Evolutionary conservation across 768 basidiomycete species (phyloP), one percentile per base, ranked within the genome.

Genomic region (Chlorophyllum brunneum): DNA sequence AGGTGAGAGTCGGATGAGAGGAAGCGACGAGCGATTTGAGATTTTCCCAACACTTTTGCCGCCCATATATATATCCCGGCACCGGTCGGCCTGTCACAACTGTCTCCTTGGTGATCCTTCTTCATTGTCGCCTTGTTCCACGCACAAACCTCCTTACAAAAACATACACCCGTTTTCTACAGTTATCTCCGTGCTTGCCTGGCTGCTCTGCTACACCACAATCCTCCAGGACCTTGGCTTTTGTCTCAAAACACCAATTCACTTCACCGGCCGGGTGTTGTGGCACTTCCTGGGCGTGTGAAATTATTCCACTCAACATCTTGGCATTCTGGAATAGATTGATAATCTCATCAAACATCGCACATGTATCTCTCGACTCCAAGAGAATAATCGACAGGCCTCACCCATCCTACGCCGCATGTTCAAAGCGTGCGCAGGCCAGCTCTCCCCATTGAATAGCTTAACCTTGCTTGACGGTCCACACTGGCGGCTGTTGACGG

Each of bases 21-120:
- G 41, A 10, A 20, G 5, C n/a, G 22, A 36, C 5, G 37, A 16
- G 16, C 34, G 34, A 36, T 16, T 16, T 36, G 34, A 16, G 5
- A 36, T 36, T n/a, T n/a, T n/a, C n/a, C n/a, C n/a, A n/a, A n/a
- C n/a, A n/a, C n/a, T n/a, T n/a, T 50, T 50, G 48, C 48, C 48
- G 48, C 38, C 7, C 48, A 22, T 39, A 20, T 50, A 40, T 40
- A 50, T 50, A 50, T 31, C 38, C 29, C 48, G 48, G 48, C 29
- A n/a, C 5, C n/a, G 34, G 1, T 16, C 48, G 38, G 37, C 29
- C 18, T 30, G 13, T 31, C 15, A 27, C 16, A 8, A 30, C 22
- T 23, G 49, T 51, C 31, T 27, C 49, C 49, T 51, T 51, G 49
- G 49, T 43, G 49, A 51, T 42, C 24, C 22, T 40, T 29, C 4